Conservation (phyloP, 192 early-diverging fungal species). For the Coemansia sp. region DNA sequence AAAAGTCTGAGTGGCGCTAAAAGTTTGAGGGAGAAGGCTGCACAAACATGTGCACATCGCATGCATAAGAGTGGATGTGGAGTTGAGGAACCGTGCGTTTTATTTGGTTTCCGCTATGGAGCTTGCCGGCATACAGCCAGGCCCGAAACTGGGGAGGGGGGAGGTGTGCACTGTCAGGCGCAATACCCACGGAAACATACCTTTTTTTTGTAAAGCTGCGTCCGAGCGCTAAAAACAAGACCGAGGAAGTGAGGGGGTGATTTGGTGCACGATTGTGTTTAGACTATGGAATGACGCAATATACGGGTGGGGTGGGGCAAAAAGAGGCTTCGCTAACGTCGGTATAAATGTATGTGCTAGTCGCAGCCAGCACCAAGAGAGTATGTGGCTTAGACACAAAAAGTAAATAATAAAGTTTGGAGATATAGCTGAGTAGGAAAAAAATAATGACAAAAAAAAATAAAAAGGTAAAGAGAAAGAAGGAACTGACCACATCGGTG, state of each 20-base stretch:
- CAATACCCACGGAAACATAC: neutral
- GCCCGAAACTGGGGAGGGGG: neutral
- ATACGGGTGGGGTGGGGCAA: neutral
- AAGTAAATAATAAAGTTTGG: neutral
- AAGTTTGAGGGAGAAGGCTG: neutral
- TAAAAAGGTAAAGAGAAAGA: constrained; percentile 9
- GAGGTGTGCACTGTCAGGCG: neutral
- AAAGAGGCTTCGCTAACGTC: neutral
- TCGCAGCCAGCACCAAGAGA: neutral
- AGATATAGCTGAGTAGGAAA: constrained; percentile 4
- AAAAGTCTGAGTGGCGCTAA: neutral
- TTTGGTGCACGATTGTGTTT: neutral
- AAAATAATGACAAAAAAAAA: constrained; percentile 2
- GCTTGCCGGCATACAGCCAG: neutral
- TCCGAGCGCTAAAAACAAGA: neutral
- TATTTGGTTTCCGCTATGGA: neutral
- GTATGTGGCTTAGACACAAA: neutral
- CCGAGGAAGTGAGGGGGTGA: neutral
- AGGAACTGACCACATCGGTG: neutral
- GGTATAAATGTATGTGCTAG: neutral
- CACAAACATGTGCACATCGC: neutral
- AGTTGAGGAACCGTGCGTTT: neutral
- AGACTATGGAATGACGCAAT: neutral
- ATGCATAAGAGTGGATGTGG: neutral
- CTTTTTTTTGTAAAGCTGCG: neutral